Evolutionary conservation across 768 basidiomycete species (phyloP), one percentile per base, ranked within the genome.

Genomic region (Psilocybe subaeruginosa): DNA sequence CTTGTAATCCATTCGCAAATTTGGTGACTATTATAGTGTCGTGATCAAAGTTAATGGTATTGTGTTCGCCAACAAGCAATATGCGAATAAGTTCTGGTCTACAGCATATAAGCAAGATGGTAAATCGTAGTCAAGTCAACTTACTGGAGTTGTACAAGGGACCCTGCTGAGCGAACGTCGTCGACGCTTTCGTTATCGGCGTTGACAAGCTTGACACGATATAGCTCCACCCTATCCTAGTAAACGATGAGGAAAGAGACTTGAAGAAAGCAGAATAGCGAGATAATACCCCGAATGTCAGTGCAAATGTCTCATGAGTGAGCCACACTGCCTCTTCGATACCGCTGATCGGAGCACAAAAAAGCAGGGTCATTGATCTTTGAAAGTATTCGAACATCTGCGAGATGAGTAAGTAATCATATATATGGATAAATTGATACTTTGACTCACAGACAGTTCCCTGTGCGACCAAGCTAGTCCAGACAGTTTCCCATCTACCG

Each of bases 381-480:
- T 68, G 66, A 17, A 64, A 59, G 64, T 77, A 79, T 59, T 78
- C 74, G 60, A 81, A 81, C 8, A 77, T 68, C 83, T 83, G 35
- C 1, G 17, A 46, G 1, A 50, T 27, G 33, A 4, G 17, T 43
- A 39, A 62, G 39, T 7, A 29, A 48, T 37, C 46, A 9, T 41
- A 52, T 19, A 54, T 33, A 29, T 27, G 23, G 23, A 23, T 14
- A 30, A 43, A 16, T 5, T 17, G 9, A 4, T 17, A 8, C 58
- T 19, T n/a, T 23, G 23, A 70, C 77, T 62, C 64, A 82, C 83
- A 49, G 71, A 70, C 8, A 83, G 60, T 47, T 78, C 76, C 9
- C 73, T 49, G 29, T 79, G 73, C 3, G 82, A 78, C 87, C 87
- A 88, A 12, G 73, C 74, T 19, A 85, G 58, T 0, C 79, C 82